These are phyloP conservation scores for Oryza meyeriana DNA, from an alignment of 176 grass and related monocot species.

Conservation along the genomic window DNA sequence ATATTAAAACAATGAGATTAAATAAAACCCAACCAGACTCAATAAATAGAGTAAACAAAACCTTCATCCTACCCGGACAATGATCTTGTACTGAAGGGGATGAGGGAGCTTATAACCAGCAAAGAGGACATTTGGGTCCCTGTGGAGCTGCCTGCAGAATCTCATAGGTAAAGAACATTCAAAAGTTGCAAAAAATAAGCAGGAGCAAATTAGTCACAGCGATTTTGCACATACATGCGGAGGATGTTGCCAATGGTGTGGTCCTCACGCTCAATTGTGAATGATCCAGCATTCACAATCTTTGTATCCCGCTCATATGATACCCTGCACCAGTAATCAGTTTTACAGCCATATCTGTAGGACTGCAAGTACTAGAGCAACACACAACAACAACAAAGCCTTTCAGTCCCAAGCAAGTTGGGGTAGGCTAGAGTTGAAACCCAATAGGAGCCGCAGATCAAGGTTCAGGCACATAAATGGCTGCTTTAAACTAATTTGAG, in stretches of 20 bases:
- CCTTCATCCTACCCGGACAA: constrained; percentile 32
- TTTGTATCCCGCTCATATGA: constrained; percentile 55
- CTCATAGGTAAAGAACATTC: not conserved
- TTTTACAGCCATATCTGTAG: not conserved
- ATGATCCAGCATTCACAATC: constrained; percentile 52
- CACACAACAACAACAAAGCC: not conserved
- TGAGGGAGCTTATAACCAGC: constrained; percentile 53
- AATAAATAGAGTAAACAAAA: not conserved
- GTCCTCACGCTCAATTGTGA: constrained; percentile 55
- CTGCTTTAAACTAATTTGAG: not conserved
- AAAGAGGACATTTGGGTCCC: constrained; percentile 51
- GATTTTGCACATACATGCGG: constrained; percentile 25
- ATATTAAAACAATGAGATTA: not conserved
- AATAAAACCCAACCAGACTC: not conserved
- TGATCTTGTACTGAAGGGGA: constrained; percentile 51
- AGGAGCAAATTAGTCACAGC: not conserved
- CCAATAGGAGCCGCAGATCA: too few species aligned
- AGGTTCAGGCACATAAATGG: too few species aligned
- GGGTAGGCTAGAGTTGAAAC: too few species aligned
- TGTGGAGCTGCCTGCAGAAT: constrained; percentile 44
- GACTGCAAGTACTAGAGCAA: not conserved
- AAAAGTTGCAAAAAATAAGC: not conserved
- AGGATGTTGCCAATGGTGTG: constrained; percentile 53
- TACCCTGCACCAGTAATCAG: constrained; percentile 21
- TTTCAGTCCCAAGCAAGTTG: not conserved